Conservation (phyloP, 306 rosid genomes). For the Styphnolobium japonicum region DNA sequence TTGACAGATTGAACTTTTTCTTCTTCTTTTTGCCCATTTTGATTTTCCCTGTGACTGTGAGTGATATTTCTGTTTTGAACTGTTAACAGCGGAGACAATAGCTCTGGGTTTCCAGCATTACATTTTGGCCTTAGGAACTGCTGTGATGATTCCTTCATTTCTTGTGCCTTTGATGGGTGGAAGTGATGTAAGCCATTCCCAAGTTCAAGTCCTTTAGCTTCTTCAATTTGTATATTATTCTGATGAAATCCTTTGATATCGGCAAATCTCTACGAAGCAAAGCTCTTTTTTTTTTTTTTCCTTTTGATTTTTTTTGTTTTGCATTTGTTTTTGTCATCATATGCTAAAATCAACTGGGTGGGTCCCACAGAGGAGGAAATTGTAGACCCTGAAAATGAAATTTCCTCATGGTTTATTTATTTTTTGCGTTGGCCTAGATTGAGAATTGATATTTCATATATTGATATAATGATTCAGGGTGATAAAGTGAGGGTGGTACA, state of each 20-base stretch:
- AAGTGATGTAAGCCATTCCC: slow-evolving; percentile 62
- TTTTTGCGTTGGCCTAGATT: slow-evolving; percentile 6
- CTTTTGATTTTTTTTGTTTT: neutral
- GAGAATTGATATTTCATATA: slow-evolving; percentile 16
- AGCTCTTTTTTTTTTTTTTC: neutral
- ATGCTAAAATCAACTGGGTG: slow-evolving; percentile 13
- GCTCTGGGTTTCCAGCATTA: slow-evolving; percentile 96
- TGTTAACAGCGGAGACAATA: slow-evolving; percentile 79
- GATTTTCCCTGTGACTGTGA: neutral
- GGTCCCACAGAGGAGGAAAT: slow-evolving; percentile 17
- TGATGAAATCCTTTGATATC: neutral
- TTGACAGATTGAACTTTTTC: neutral
- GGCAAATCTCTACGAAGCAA: neutral
- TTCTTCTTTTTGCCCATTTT: neutral
- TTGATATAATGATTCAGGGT: slow-evolving; percentile 49
- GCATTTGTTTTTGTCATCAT: neutral
- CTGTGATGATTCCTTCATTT: slow-evolving; percentile 97
- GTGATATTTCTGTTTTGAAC: slow-evolving; percentile 18
- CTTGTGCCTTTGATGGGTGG: slow-evolving; percentile 99
- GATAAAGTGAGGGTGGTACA: slow-evolving; percentile 98
- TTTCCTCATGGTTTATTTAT: neutral
- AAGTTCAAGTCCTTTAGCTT: neutral
- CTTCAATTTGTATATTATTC: neutral
- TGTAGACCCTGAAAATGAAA: slow-evolving; percentile 19
- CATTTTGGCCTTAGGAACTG: slow-evolving; percentile 95